Evolutionary conservation across 2,329 filamentous ascomycete genomes (phyloP), one percentile per base, ranked within the genome.

Genomic region (Ophiostoma sp.): DNA sequence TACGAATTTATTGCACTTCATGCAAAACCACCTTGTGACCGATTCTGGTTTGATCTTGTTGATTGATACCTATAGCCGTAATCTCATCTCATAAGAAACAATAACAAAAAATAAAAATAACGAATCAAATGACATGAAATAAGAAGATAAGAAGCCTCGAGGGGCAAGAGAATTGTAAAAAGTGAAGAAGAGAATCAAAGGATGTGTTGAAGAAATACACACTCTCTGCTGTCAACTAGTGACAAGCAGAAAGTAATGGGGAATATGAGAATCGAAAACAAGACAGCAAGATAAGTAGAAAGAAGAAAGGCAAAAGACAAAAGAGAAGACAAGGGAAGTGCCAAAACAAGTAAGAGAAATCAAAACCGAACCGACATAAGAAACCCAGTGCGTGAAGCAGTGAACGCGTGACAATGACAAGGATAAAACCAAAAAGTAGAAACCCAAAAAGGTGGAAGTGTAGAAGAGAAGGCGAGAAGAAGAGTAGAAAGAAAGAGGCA

Each of bases 61-160:
- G 62, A 65, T 65, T 65, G 62, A 67, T 69, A 68, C 71, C 72
- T 70, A 71, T 72, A 73, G 72, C 73, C 74, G 70, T 74, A 54
- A 75, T 65, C 68, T 73, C 72, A 54, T 74, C 72, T 72, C 73
- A 69, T 73, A 68, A 60, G 65, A 65, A 73, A 74, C 72, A 68
- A 73, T 72, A 69, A 72, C 75, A 76, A 20, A 31, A 57, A 66
- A 69, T 23, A 35, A 65, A 31, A 73, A 68, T 57, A 57, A 57
- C n/a, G 11, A 71, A 72, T 69, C 72, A 75, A 75, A 57, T 54
- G 35, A 36, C 52, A 52, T 36, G 39, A 41, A 1, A 39, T 39
- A 41, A n/a, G 27, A 31, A 31, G 27, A 3, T 31, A 31, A 39
- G 11, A 67, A n/a, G 65, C 39, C 20, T 2, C 10, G 1, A 31